A percentile compares a stretch with the other conserved stretches of the same genome.
Evolutionary conservation across 768 basidiomycete genomes (phyloP).

Genomic region (Pleurotus platypus): DNA sequence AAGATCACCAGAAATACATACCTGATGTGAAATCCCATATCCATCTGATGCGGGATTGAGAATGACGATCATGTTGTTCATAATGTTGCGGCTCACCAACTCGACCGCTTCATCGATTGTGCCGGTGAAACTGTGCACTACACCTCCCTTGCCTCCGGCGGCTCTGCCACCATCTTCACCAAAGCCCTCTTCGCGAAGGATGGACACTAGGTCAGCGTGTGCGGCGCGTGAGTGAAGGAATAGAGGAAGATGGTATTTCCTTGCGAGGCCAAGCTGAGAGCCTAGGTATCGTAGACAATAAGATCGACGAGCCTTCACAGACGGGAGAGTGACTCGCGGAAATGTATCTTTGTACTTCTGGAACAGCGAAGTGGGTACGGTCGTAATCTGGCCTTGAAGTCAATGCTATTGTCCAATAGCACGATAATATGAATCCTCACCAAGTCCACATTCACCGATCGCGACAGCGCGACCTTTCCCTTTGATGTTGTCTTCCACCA

Average conservation of each 20-base stretch:
- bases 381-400: constrained; percentile 62
- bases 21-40: constrained; percentile 73
- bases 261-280: constrained; percentile 61
- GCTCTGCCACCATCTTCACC: constrained; percentile 47
- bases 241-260: constrained; percentile 69
- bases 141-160: constrained; percentile 64
- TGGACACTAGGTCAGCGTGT: constrained; percentile 63
- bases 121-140: constrained; percentile 84
- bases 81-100: constrained; percentile 41
- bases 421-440: constrained; percentile 28
- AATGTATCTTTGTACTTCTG: constrained; percentile 60
- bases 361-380: constrained; percentile 59
- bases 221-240: constrained; percentile 83
- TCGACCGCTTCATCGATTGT: constrained; percentile 57
- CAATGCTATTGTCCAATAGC: not conserved
- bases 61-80: not conserved
- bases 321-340: constrained; percentile 40
- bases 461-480: constrained; percentile 63
- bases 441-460: constrained; percentile 79
- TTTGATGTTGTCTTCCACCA: constrained; percentile 46
- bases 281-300: constrained; percentile 21
- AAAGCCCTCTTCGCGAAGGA: constrained; percentile 66
- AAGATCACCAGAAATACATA: constrained; percentile 12
- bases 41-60: constrained; percentile 37
- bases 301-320: not conserved